Conservation (phyloP, 345 rosid species). For the Lumnitzera littorea region DNA sequence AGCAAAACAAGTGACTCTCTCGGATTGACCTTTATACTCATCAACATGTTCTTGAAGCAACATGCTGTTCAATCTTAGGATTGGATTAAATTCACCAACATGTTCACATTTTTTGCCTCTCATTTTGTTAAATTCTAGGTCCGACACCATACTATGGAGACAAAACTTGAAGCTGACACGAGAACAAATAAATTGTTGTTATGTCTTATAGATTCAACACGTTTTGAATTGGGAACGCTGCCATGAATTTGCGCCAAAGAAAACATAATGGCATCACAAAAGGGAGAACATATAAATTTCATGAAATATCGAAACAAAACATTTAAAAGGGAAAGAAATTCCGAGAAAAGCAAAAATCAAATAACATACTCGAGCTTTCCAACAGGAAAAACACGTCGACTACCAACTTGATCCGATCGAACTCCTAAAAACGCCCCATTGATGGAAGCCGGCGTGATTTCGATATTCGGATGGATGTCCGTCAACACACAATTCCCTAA, state of each 20-base stretch:
- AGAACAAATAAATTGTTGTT: too few species aligned
- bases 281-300: neutral
- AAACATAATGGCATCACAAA: too few species aligned
- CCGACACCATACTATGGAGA: too few species aligned
- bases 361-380: conserved; percentile 49
- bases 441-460: conserved; percentile 28
- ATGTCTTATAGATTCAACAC: neutral
- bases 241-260: neutral
- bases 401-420: conserved; percentile 34
- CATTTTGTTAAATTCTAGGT: too few species aligned
- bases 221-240: neutral
- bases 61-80: too few species aligned
- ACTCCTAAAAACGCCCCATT: conserved; percentile 62
- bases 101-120: too few species aligned
- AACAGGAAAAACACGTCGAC: conserved; percentile 49
- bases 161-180: too few species aligned
- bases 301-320: neutral
- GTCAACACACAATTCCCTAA: conserved; percentile 32
- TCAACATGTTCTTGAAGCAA: too few species aligned
- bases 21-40: too few species aligned
- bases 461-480: conserved; percentile 34
- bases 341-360: neutral
- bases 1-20: too few species aligned
- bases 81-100: too few species aligned
- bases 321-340: too few species aligned